phyloP scores from a whole-genome alignment of 495 filamentous ascomycete genomes.

The Penicillium bialowiezense region DNA sequence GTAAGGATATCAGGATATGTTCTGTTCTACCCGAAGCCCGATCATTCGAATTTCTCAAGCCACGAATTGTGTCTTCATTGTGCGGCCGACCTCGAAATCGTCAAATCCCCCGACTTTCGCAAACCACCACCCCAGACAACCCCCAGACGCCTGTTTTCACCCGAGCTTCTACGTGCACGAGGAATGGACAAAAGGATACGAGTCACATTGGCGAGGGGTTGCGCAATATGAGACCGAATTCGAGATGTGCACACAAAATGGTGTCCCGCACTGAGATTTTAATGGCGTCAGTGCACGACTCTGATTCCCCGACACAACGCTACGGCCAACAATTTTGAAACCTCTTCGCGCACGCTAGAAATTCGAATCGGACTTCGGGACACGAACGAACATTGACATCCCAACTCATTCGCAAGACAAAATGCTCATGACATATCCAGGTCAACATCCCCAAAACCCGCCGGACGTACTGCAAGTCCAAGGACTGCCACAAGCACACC shows the following conservation, averaged over 20 bases:
- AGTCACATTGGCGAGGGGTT: not conserved
- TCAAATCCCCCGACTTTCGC: constrained; percentile 15
- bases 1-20: constrained; percentile 39
- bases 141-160: not conserved
- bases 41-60: constrained; percentile 7
- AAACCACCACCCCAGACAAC: not conserved
- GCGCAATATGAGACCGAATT: not conserved
- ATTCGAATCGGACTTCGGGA: constrained; percentile 12
- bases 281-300: not conserved
- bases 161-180: not conserved
- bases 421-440: constrained; percentile 45
- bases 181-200: not conserved
- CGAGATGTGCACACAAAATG: not conserved
- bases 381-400: constrained; percentile 6
- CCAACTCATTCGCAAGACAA: constrained; percentile 11
- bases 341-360: constrained; percentile 8
- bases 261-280: not conserved
- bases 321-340: not conserved
- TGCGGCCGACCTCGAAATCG: constrained; percentile 23
- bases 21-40: constrained; percentile 21
- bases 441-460: constrained; percentile 90
- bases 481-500: constrained; percentile 89
- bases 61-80: constrained; percentile 11
- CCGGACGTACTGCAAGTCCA: constrained; percentile 93
- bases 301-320: not conserved